Base-by-base conservation (phyloP, 169 alveolate genomes). In the Babesia ovis region DNA sequence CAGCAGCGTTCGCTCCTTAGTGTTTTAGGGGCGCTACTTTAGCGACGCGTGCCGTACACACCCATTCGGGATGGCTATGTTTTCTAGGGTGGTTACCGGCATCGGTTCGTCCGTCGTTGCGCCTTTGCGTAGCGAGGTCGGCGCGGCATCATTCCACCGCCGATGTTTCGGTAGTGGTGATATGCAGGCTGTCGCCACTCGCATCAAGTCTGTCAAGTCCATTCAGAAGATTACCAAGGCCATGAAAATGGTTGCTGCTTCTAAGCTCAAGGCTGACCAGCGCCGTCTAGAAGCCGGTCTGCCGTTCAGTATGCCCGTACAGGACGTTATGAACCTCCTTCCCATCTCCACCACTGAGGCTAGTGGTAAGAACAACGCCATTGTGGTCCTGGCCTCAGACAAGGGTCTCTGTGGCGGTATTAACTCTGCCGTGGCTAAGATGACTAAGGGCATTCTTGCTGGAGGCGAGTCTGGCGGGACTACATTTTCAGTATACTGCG, bases 211-310 rank as follows among this genome's bases (percentile, higher is more conserved):
- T 3, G 96, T 95, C 61, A 92, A 88, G 59, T 91, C 97, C 22
- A 95, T 95, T 77, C 97, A 94, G 79, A 95, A 95, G 89, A 88
- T 88, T 39, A 88, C 91, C 27, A 93, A 94, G 81, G 97, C 98
- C 74, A 95, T 93, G 97, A 93, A 95, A 92, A 95, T 95, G 98
- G 96, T 95, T 83, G 98, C 98, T 25, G 97, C 98, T n/a, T 89
- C 98, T 20, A 95, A 95, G 68, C 93, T 95, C 85, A 94, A 90
- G 68, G 92, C 91, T 42, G 98, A 95, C 66, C 94, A 93, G 51
- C 77, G 90, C 42, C 77, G 95, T 22, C 68, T 92, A 37, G 94
- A 86, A 64, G 48, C 73, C 20, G 94, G 94, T 12, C 34, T 85
- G 20, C 91, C 91, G 45, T 89, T 83, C 58, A 72, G 92, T n/a